phyloP scores from a whole-genome alignment of 148 eudicot genomes.

The Rhododendron kiyosumense region DNA sequence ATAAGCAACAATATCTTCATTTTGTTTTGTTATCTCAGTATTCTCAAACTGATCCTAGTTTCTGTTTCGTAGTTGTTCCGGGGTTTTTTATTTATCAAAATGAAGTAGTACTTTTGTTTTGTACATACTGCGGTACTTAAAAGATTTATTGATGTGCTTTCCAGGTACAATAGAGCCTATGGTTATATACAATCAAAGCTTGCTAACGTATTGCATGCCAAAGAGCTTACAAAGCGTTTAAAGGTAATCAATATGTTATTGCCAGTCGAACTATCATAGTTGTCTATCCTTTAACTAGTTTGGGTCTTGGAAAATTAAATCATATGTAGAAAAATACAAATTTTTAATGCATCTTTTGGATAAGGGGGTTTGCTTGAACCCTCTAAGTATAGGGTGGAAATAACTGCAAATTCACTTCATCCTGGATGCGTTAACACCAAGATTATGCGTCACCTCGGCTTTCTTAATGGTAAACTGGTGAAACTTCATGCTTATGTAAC shows the following conservation, averaged over 20 bases:
- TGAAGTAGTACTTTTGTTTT: background rate
- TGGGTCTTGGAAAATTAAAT: background rate
- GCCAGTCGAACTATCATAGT: background rate
- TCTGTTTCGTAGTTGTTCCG: background rate
- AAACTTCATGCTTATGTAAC: background rate
- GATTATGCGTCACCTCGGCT: constrained; percentile 50
- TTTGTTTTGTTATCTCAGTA: background rate
- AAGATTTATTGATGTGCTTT: constrained; percentile 12
- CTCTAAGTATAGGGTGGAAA: constrained; percentile 22
- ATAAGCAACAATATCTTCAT: background rate
- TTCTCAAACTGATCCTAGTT: background rate
- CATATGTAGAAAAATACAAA: too few relatives aligned
- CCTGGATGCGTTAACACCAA: constrained; percentile 74
- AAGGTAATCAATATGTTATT: constrained; percentile 39
- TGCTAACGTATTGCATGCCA: constrained; percentile 53
- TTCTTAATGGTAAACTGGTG: constrained; percentile 40
- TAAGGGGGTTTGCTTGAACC: too few relatives aligned
- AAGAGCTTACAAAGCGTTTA: constrained; percentile 25
- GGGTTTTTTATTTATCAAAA: background rate
- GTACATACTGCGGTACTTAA: background rate
- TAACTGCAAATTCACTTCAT: constrained; percentile 17
- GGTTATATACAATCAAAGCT: constrained; percentile 92
- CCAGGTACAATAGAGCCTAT: constrained; percentile 51
- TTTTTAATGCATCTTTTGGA: too few relatives aligned
- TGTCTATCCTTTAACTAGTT: background rate